A percentile compares a stretch with the other conserved stretches of the same genome.
Conservation (phyloP, 148 eudicot species). For the Cornus controversa region DNA sequence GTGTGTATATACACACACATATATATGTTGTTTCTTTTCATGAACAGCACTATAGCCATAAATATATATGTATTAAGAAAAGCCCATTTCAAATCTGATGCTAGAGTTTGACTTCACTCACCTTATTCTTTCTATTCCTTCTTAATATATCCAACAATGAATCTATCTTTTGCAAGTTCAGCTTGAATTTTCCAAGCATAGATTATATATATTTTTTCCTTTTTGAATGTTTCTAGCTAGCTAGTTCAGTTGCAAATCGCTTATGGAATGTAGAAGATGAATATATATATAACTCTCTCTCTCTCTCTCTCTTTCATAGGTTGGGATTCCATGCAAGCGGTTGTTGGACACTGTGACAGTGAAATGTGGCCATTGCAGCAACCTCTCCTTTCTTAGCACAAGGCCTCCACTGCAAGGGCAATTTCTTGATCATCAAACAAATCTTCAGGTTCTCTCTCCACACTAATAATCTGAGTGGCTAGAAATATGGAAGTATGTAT, state of each 20-base stretch:
- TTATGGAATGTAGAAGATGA: not conserved
- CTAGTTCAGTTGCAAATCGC: not conserved
- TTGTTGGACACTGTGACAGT: conserved; percentile 93
- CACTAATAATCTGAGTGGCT: not conserved
- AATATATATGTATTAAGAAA: too few species aligned
- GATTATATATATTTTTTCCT: not conserved
- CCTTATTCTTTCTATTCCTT: too few species aligned
- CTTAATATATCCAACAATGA: too few species aligned
- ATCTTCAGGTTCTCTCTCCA: conserved; percentile 41
- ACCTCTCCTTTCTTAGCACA: conserved; percentile 79
- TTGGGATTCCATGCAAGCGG: conserved; percentile 88
- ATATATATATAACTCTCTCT: not conserved
- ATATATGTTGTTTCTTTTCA: not conserved
- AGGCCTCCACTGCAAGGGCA: conserved; percentile 61
- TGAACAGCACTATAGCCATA: too few species aligned
- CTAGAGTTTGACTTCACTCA: not conserved
- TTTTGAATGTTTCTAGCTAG: not conserved
- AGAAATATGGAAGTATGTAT: too few species aligned
- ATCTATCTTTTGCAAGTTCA: too few species aligned
- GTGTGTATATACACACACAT: not conserved
- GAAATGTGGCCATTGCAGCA: conserved; percentile 95
- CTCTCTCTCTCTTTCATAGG: conserved; percentile 39
- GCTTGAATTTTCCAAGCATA: too few species aligned
- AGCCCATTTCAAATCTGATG: not conserved
- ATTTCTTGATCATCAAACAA: conserved; percentile 39